Base-by-base conservation (phyloP, 495 filamentous ascomycete genomes). In the Trichoderma virens region DNA sequence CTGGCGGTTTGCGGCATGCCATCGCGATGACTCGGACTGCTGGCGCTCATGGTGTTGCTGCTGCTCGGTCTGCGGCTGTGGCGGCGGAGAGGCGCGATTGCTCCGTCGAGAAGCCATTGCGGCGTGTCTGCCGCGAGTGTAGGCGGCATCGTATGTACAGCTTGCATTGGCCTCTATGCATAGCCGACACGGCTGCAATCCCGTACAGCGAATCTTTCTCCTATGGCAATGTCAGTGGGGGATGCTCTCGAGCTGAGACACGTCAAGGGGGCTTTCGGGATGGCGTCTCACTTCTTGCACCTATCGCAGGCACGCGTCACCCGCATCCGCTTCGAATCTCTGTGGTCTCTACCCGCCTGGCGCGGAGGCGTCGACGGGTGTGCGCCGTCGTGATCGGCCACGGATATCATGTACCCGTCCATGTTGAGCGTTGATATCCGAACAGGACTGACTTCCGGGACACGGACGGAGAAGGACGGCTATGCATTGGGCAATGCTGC, bases 231-330 rank as follows among this genome's bases (percentile, higher is more conserved):
- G n/a, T 4, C 18, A 9, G 18, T 20, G 0, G 20, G 18, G 4
- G 20, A 7, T 5, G 43, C 3, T 9, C 6, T 7, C 23, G n/a
- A 16, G 1, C 18, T 18, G 5, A 41, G 38, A 16, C 30, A 38
- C n/a, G 28, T 27, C 3, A 64, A 23, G 20, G 38, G 32, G 34
- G 25, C 28, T 31, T 38, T 56, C n/a, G n/a, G 30, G 62, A 45
- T 25, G 62, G 45, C 62, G 51, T 11, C 51, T 56, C 51, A 73
- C 73, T 65, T 71, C 62, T 75, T 75, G 61, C 73, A 75, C 16
- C 72, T 65, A 54, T 75, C 73, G 65, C 73, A 75, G 25, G 73
- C 73, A 11, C 73, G 69, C 38, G 66, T 71, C 16, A 73, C 73
- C 41, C 72, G 67, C n/a, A 64, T 66, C 16, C 59, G 59, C 39